These are phyloP conservation scores for Ocimum tenuiflorum DNA, from an alignment of 257 asterid species.

Conservation along the genomic window DNA sequence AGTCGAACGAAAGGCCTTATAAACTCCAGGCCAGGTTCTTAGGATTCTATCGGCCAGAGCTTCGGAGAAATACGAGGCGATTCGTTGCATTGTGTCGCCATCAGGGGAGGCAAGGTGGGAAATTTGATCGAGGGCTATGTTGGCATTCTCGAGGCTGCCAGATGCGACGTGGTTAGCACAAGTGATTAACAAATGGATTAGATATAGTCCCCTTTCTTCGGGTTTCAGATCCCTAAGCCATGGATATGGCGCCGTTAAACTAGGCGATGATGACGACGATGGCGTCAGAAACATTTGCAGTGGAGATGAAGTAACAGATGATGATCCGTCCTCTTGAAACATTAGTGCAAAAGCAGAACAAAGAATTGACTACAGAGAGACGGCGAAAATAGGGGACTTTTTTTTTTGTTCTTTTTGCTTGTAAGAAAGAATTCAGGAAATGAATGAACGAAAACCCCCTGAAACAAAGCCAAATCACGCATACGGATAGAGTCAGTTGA, in stretches of 20 bases:
- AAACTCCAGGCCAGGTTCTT: conserved; percentile 53
- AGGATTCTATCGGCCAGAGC: conserved; percentile 72
- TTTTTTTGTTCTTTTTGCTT: no score
- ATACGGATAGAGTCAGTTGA: not conserved
- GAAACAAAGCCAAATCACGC: conserved; percentile 1
- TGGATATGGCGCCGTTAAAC: conserved; percentile 53
- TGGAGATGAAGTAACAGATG: conserved; percentile 72
- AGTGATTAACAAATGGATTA: conserved; percentile 71
- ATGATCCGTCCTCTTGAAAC: conserved; percentile 92
- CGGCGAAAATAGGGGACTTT: not conserved
- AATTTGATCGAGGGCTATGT: conserved; percentile 80
- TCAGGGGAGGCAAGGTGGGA: conserved; percentile 75
- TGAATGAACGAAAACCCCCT: not conserved
- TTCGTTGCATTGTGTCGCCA: conserved; percentile 93
- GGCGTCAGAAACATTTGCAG: conserved; percentile 52
- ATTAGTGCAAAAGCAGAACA: conserved; percentile 21
- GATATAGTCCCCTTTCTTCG: conserved; percentile 79
- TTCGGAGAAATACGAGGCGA: conserved; percentile 71
- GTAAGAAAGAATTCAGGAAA: not conserved
- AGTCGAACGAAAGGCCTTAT: conserved; percentile 59
- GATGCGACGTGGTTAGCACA: conserved; percentile 79
- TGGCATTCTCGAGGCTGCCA: conserved; percentile 73
- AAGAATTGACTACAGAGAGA: not conserved
- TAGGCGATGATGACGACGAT: conserved; percentile 49
- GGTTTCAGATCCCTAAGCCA: conserved; percentile 83